Evolutionary conservation across 192 early-diverging fungal genomes (phyloP).

Genomic region (Kappamyces sp.): DNA sequence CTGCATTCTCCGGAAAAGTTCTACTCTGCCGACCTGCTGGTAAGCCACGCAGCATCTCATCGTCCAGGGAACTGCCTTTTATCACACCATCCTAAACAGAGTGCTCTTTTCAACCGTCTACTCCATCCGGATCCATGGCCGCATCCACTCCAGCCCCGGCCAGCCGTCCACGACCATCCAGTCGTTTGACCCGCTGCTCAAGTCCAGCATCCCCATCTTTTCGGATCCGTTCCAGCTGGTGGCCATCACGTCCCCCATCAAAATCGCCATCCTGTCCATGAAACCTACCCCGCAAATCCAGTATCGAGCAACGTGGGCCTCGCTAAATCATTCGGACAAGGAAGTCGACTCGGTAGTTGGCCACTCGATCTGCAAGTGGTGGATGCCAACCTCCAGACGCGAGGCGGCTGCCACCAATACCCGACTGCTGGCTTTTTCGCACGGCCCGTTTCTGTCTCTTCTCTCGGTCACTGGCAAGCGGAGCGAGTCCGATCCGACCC

Average conservation of each 20-base stretch:
- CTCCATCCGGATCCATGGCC: constrained; percentile 25
- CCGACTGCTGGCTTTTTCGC: constrained; percentile 18
- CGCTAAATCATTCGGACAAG: background rate
- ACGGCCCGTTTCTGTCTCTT: background rate
- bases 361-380: constrained; percentile 4
- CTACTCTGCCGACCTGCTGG: constrained; percentile 41
- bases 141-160: background rate
- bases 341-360: background rate
- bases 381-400: constrained; percentile 5
- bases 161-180: constrained; percentile 22
- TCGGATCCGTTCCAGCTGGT: constrained; percentile 23
- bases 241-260: constrained; percentile 28
- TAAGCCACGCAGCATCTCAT: constrained; percentile 4
- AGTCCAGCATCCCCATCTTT: constrained; percentile 1
- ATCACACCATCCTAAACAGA: constrained; percentile 25
- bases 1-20: constrained; percentile 26
- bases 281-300: constrained; percentile 27
- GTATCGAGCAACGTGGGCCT: constrained; percentile 20
- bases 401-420: background rate
- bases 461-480: background rate
- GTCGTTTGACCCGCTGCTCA: constrained; percentile 19
- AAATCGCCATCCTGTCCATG: constrained; percentile 32
- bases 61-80: constrained; percentile 35
- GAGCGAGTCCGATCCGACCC: no score
- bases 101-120: constrained; percentile 18